phyloP scores from a whole-genome alignment of 2,329 filamentous ascomycete species.

The Ampelomyces quisqualis region DNA sequence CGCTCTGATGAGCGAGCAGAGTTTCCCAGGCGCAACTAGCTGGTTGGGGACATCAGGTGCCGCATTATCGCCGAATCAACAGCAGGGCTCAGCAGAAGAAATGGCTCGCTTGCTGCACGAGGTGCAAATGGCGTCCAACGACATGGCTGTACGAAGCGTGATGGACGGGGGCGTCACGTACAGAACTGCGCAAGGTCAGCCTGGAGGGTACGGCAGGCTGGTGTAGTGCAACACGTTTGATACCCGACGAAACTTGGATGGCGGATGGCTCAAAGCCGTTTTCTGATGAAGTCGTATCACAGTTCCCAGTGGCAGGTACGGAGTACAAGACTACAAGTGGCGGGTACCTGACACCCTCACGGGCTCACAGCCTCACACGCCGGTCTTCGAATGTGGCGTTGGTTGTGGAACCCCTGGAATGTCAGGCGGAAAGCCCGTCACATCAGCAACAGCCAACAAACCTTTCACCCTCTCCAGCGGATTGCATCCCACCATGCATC shows the following conservation, averaged over 20 bases:
- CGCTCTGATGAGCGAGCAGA: slow-evolving; percentile 24
- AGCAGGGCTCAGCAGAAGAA: slow-evolving; percentile 12
- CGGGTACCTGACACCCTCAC: slow-evolving; percentile 8
- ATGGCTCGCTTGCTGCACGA: slow-evolving; percentile 18
- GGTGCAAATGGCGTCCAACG: slow-evolving; percentile 21
- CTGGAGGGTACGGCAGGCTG: slow-evolving; percentile 13
- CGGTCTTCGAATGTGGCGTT: too few relatives aligned
- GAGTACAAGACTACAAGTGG: too few relatives aligned
- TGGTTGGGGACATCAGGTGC: slow-evolving; percentile 1
- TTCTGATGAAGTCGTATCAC: too few relatives aligned
- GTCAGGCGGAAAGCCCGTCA: too few relatives aligned
- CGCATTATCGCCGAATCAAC: not conserved
- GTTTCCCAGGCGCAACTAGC: slow-evolving; percentile 4
- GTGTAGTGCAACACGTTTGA: slow-evolving; percentile 3
- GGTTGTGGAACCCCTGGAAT: too few relatives aligned
- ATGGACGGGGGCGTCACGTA: slow-evolving; percentile 12
- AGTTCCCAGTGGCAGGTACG: too few relatives aligned
- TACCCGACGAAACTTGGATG: too few relatives aligned
- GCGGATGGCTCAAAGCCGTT: too few relatives aligned
- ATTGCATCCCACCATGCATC: slow-evolving; percentile 4
- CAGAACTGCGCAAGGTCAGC: slow-evolving; percentile 9
- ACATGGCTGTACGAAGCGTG: slow-evolving; percentile 18
- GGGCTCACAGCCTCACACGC: too few relatives aligned
- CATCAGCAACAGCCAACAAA: too few relatives aligned
- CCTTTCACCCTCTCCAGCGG: too few relatives aligned